phyloP scores from a whole-genome alignment of 139 green algal species.

The Picochlorum sp. region DNA sequence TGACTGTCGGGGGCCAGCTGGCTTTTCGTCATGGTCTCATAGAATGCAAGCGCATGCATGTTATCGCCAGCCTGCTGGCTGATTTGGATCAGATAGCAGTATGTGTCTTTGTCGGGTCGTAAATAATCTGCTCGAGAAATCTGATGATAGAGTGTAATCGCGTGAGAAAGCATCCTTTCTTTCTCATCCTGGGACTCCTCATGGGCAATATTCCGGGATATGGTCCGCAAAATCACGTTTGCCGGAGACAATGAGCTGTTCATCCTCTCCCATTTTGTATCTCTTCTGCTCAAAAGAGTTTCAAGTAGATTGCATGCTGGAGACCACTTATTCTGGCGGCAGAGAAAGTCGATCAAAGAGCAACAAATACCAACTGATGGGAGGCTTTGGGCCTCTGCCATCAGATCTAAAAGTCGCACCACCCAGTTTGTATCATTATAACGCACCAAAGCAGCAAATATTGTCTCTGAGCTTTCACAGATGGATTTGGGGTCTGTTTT shows the following conservation, averaged over 20 bases:
- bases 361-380: neutral
- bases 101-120: constrained; percentile 1
- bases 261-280: too few relatives aligned
- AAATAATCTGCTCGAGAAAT: neutral
- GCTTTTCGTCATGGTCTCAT: neutral
- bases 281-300: neutral
- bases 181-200: too few relatives aligned
- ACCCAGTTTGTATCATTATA: constrained; percentile 1
- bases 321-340: neutral
- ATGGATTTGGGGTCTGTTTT: neutral
- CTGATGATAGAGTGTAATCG: neutral
- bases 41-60: neutral
- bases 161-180: neutral
- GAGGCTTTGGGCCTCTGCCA: neutral
- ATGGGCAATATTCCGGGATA: too few relatives aligned
- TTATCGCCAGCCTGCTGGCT: neutral
- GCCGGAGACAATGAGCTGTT: too few relatives aligned
- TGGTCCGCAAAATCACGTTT: too few relatives aligned
- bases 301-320: constrained; percentile 1
- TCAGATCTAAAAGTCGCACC: neutral
- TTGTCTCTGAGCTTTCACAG: neutral
- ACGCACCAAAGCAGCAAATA: neutral
- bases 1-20: neutral
- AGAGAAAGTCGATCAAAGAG: neutral
- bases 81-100: neutral